These are phyloP conservation scores for Phytophthora lateralis DNA, from an alignment of 352 stramenopile genomes.

Conservation along the genomic window DNA sequence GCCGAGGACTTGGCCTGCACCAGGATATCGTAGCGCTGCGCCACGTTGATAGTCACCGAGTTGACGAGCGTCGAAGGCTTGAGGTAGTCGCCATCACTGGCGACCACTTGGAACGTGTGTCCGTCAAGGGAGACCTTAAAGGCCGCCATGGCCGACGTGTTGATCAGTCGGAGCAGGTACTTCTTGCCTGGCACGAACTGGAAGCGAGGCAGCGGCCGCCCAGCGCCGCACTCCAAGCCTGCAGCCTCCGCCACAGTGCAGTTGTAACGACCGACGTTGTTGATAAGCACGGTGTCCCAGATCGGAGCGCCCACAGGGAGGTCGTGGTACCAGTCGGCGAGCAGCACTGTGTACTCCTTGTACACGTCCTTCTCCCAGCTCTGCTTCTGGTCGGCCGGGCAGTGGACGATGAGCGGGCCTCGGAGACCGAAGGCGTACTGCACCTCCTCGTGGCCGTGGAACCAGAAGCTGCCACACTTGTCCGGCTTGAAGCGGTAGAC, in stretches of 20 bases:
- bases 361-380: slow-evolving; percentile 44
- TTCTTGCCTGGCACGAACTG: slow-evolving; percentile 37
- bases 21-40: slow-evolving; percentile 46
- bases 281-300: slow-evolving; percentile 52
- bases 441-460: slow-evolving; percentile 47
- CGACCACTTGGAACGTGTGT: slow-evolving; percentile 49
- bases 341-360: slow-evolving; percentile 41
- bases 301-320: slow-evolving; percentile 36
- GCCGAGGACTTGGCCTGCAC: slow-evolving; percentile 36
- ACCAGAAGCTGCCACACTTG: slow-evolving; percentile 55
- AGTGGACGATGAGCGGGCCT: slow-evolving; percentile 47
- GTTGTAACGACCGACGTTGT: slow-evolving; percentile 48
- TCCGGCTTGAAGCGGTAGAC: slow-evolving; percentile 51
- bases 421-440: slow-evolving; percentile 53
- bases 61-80: slow-evolving; percentile 39
- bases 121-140: slow-evolving; percentile 55
- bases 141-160: slow-evolving; percentile 43
- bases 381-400: slow-evolving; percentile 24
- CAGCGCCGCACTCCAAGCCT: slow-evolving; percentile 28
- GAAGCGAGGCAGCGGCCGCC: slow-evolving; percentile 32
- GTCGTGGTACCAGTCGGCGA: slow-evolving; percentile 56
- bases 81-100: slow-evolving; percentile 40
- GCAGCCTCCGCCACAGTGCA: slow-evolving; percentile 37
- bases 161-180: slow-evolving; percentile 52
- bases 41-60: slow-evolving; percentile 41